These are phyloP conservation scores for Aureobasidium mangrovei DNA, from an alignment of 2,329 filamentous ascomycete species.

Conservation along the genomic window DNA sequence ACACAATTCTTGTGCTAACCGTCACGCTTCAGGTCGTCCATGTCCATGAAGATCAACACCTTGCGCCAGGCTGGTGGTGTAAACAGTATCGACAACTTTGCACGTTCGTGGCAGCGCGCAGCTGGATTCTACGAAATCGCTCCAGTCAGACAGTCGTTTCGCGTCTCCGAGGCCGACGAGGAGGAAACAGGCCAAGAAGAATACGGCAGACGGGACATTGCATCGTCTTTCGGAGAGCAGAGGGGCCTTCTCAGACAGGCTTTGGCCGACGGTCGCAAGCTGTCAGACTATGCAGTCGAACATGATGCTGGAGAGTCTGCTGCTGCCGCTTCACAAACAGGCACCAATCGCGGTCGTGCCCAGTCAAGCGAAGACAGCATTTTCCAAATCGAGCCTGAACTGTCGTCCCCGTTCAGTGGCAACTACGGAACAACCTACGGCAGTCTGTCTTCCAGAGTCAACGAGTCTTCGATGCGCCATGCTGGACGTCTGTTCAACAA, in stretches of 20 bases:
- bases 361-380: slow-evolving; percentile 33
- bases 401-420: slow-evolving; percentile 61
- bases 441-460: slow-evolving; percentile 48
- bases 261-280: slow-evolving; percentile 29
- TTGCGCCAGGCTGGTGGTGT: slow-evolving; percentile 70
- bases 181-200: slow-evolving; percentile 37
- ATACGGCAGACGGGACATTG: slow-evolving; percentile 15
- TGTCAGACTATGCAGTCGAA: slow-evolving; percentile 31
- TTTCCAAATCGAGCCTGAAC: slow-evolving; percentile 42
- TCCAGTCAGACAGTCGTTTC: slow-evolving; percentile 66
- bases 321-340: slow-evolving; percentile 18
- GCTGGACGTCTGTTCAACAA: slow-evolving; percentile 43
- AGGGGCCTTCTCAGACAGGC: slow-evolving; percentile 36
- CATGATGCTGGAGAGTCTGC: slow-evolving; percentile 22
- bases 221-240: slow-evolving; percentile 30
- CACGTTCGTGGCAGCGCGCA: slow-evolving; percentile 83
- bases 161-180: slow-evolving; percentile 39
- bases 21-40: slow-evolving; percentile 32
- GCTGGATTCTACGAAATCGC: slow-evolving; percentile 83
- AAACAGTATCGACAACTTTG: slow-evolving; percentile 91
- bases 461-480: slow-evolving; percentile 48
- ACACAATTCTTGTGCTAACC: neutral
- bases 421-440: slow-evolving; percentile 61
- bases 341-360: slow-evolving; percentile 16
- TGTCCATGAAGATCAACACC: slow-evolving; percentile 42